Base-by-base conservation (phyloP, 108 stramenopile species). In the Nitzschia putrida region DNA sequence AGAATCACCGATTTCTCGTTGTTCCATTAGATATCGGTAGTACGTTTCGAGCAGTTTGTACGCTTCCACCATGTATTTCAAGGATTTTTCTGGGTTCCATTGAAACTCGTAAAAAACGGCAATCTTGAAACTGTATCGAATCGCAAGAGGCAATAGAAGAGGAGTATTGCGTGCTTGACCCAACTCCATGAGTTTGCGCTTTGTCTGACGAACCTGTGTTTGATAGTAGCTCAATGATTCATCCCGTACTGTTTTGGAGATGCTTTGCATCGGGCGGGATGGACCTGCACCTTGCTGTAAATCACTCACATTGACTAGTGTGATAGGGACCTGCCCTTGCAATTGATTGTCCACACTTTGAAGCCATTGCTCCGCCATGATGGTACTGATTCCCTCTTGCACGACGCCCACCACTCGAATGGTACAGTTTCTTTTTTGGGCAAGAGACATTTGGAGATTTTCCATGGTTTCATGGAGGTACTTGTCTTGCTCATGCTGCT, bases 61-160 rank as follows among this genome's bases (percentile, higher is more conserved):
- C 22, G 83, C 83, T 49, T 84, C 81, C 29, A 39, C 52, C 71
- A 80, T 73, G 79, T 76, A 88, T 53, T 66, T 71, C 0, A 80
- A 39, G 20, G 73, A 70, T 52, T 88, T 82, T 64, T 78, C 76
- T 42, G 73, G 67, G 26, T 80, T 77, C 66, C 65, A 74, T 61
- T 82, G 81, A 54, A 88, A 83, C 53, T 88, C 87, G 40, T 83
- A 84, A 69, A 83, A 88, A 11, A 88, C 64, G 16, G 78, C 87
- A 45, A 80, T 73, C 66, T 88, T 88, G 74, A 88, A 79, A 57
- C 82, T 78, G 61, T 82, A 88, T n/a, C 87, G 83, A 55, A 82
- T 80, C 10, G 68, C 54, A 54, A 84, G 59, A 0, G 87, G 87
- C 21, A 84, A 54, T 20, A 88, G 64, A 8, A 71, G 47, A 2